Conservation (phyloP, 495 filamentous ascomycete genomes). For the Daldinia loculata region DNA sequence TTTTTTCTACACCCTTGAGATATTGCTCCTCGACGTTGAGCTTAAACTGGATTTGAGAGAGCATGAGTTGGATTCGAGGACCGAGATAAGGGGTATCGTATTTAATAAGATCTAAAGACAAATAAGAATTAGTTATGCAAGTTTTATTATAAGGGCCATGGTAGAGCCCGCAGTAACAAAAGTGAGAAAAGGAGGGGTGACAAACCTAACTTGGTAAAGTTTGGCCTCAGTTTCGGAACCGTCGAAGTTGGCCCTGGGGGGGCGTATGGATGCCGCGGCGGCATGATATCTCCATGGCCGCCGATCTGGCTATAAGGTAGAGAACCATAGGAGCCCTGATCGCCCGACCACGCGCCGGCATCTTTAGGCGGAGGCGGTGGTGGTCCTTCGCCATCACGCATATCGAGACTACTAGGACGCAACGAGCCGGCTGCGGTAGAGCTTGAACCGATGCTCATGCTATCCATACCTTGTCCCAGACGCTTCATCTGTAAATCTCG, state of each 20-base stretch:
- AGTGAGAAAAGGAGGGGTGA: constrained; percentile 19
- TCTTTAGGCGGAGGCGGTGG: constrained; percentile 75
- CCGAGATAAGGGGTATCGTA: constrained; percentile 96
- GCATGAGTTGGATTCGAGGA: constrained; percentile 97
- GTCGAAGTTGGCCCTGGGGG: constrained; percentile 73
- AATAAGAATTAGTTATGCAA: constrained; percentile 30
- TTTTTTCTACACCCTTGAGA: constrained; percentile 99
- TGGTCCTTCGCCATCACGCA: constrained; percentile 58
- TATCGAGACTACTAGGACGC: constrained; percentile 41
- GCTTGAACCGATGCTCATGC: constrained; percentile 63
- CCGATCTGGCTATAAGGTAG: constrained; percentile 57
- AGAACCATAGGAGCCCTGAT: constrained; percentile 55
- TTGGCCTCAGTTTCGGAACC: constrained; percentile 78
- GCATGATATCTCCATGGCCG: constrained; percentile 74
- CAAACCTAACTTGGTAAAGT: constrained; percentile 96
- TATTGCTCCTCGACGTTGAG: constrained; percentile 99
- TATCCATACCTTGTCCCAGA: constrained; percentile 70
- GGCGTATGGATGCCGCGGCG: constrained; percentile 80
- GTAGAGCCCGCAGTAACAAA: background rate
- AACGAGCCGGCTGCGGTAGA: constrained; percentile 51
- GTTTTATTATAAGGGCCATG: background rate
- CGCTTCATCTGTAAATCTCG: constrained; percentile 85
- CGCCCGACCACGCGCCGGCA: constrained; percentile 49
- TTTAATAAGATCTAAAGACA: constrained; percentile 87
- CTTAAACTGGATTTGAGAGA: constrained; percentile 99